Percentiles rank a stretch among this genome's conserved stretches.
phyloP scores from a whole-genome alignment of 2,329 filamentous ascomycete species.

The Alternaria incomplexa region DNA sequence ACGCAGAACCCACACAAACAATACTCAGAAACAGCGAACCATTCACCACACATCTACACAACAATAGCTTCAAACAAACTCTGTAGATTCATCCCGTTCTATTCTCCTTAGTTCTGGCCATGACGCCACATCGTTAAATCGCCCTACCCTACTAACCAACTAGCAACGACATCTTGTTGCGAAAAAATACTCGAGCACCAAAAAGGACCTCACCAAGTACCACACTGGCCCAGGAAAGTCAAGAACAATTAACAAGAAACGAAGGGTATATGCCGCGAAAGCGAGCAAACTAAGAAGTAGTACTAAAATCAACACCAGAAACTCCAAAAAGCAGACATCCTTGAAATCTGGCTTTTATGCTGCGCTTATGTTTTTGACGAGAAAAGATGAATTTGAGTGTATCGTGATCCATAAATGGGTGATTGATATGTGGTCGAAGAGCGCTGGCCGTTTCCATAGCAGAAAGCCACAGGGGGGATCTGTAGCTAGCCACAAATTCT shows the following conservation, averaged over 20 bases:
- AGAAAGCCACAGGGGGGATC: neutral
- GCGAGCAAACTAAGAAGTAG: neutral
- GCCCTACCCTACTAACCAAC: neutral
- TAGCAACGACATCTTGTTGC: neutral
- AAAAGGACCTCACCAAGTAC: neutral
- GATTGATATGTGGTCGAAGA: neutral
- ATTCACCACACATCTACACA: neutral
- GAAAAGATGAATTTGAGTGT: neutral
- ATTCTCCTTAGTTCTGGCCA: neutral
- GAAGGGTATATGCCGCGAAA: conserved; percentile 6
- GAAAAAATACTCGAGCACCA: neutral
- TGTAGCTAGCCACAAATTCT: neutral
- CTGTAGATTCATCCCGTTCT: neutral
- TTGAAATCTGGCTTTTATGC: neutral
- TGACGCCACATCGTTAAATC: neutral
- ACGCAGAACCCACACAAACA: neutral
- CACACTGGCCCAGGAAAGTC: neutral
- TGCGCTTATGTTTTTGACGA: neutral
- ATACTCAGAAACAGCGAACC: neutral
- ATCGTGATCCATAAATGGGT: neutral
- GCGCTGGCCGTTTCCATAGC: neutral
- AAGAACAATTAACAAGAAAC: neutral
- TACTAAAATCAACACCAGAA: neutral
- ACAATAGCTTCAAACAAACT: neutral
- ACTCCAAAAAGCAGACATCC: neutral